Evolutionary conservation across 768 basidiomycete species (phyloP).

Genomic region (Bullera alba): DNA sequence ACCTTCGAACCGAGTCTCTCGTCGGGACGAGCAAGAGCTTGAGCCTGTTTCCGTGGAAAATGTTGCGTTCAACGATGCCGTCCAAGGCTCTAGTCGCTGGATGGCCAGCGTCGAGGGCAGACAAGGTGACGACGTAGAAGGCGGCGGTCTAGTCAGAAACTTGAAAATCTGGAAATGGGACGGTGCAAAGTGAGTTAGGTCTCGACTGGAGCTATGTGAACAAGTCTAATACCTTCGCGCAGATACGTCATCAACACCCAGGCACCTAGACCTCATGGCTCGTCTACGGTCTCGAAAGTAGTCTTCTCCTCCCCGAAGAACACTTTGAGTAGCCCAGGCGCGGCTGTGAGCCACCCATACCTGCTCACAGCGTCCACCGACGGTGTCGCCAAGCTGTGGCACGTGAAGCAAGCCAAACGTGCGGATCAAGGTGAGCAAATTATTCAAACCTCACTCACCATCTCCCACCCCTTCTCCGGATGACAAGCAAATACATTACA

Average conservation of each 20-base stretch:
- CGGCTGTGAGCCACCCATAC: constrained; percentile 44
- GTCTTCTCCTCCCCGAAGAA: constrained; percentile 58
- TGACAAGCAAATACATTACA: constrained; percentile 42
- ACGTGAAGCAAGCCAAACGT: constrained; percentile 53
- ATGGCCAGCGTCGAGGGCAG: constrained; percentile 83
- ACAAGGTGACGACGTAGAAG: constrained; percentile 60
- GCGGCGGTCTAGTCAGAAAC: constrained; percentile 56
- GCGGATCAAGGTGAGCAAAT: constrained; percentile 53
- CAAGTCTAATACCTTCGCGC: background rate
- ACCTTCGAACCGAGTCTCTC: constrained; percentile 83
- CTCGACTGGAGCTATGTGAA: background rate
- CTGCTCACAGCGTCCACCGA: constrained; percentile 64
- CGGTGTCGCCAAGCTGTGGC: constrained; percentile 74
- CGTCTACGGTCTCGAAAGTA: constrained; percentile 56
- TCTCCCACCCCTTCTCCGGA: background rate
- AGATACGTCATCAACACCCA: constrained; percentile 66
- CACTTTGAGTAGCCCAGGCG: constrained; percentile 7
- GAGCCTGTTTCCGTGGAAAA: constrained; percentile 70
- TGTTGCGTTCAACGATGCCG: constrained; percentile 54
- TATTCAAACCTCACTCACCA: background rate
- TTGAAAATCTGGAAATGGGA: constrained; percentile 92
- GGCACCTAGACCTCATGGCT: constrained; percentile 78
- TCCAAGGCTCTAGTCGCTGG: constrained; percentile 60
- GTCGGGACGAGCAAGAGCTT: constrained; percentile 66
- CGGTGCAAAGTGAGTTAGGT: constrained; percentile 49